A percentile compares a stretch with the other conserved stretches of the same genome.
Evolutionary conservation across 768 basidiomycete genomes (phyloP).

Genomic region (Auricularia auricula-judae): DNA sequence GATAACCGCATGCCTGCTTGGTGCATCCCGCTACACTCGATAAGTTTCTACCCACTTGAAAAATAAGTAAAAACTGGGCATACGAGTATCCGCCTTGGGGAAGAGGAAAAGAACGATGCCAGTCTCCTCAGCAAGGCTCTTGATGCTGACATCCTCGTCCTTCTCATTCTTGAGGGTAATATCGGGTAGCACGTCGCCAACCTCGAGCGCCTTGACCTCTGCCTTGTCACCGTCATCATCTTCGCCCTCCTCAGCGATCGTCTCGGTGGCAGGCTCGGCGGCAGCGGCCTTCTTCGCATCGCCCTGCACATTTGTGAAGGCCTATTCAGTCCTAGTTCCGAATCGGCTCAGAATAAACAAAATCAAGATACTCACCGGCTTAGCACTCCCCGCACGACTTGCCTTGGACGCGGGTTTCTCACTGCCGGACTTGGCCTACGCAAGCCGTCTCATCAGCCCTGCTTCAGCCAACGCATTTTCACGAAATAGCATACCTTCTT

Average conservation of each 20-base stretch:
- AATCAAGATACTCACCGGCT: background rate
- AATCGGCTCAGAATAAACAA: background rate
- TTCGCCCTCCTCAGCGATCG: constrained; percentile 11
- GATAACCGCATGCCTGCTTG: constrained; percentile 83
- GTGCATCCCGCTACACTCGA: constrained; percentile 68
- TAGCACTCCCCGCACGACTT: background rate
- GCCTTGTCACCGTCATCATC: constrained; percentile 11
- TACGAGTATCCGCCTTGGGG: constrained; percentile 79
- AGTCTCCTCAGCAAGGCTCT: constrained; percentile 49
- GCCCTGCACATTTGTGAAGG: background rate
- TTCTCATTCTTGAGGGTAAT: constrained; percentile 77
- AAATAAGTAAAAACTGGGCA: constrained; percentile 20
- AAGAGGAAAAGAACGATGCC: constrained; percentile 77
- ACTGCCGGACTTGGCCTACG: background rate
- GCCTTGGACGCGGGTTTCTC: constrained; percentile 4
- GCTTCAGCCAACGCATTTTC: background rate
- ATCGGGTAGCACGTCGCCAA: constrained; percentile 67
- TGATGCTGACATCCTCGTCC: constrained; percentile 63
- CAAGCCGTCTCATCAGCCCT: background rate
- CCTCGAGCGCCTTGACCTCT: constrained; percentile 32
- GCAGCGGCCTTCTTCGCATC: constrained; percentile 6
- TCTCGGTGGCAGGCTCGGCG: constrained; percentile 7
- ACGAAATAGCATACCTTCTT: constrained; percentile 2
- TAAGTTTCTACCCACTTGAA: no score
- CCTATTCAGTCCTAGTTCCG: background rate